phyloP scores from a whole-genome alignment of 306 rosid species.

The Pterocarpus macrocarpus region DNA sequence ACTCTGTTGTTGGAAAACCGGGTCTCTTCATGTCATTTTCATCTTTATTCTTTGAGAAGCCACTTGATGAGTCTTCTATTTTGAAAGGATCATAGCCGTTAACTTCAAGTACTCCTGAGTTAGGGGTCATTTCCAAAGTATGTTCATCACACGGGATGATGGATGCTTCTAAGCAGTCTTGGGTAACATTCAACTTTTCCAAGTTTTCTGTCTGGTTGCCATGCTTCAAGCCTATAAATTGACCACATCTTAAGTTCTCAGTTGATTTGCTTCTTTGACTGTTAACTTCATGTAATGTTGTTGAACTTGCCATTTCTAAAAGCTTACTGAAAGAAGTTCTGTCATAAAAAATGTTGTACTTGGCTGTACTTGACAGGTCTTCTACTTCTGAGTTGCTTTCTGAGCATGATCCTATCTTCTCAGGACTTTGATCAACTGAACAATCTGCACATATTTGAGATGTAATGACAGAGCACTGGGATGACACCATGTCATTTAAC shows the following conservation, averaged over 20 bases:
- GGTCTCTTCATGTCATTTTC: slow-evolving; percentile 53
- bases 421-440: slow-evolving; percentile 61
- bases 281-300: slow-evolving; percentile 52
- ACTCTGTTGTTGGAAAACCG: slow-evolving; percentile 61
- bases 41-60: slow-evolving; percentile 55
- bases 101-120: slow-evolving; percentile 54
- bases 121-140: slow-evolving; percentile 48
- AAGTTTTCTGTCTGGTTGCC: slow-evolving; percentile 48
- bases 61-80: slow-evolving; percentile 55
- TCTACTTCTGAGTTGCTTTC: slow-evolving; percentile 74
- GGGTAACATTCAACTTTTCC: slow-evolving; percentile 52
- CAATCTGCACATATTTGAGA: slow-evolving; percentile 64
- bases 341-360: slow-evolving; percentile 44
- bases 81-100: slow-evolving; percentile 57
- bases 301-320: slow-evolving; percentile 60
- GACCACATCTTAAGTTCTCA: slow-evolving; percentile 46
- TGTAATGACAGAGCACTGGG: slow-evolving; percentile 48
- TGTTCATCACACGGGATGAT: slow-evolving; percentile 41
- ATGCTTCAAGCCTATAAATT: slow-evolving; percentile 47
- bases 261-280: slow-evolving; percentile 45
- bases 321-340: slow-evolving; percentile 56
- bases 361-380: slow-evolving; percentile 54
- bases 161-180: slow-evolving; percentile 54
- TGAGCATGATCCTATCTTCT: slow-evolving; percentile 58
- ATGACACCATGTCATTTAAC: slow-evolving; percentile 50